Base-by-base conservation (phyloP, 495 filamentous ascomycete genomes). In the Penicillium longicatenatum region DNA sequence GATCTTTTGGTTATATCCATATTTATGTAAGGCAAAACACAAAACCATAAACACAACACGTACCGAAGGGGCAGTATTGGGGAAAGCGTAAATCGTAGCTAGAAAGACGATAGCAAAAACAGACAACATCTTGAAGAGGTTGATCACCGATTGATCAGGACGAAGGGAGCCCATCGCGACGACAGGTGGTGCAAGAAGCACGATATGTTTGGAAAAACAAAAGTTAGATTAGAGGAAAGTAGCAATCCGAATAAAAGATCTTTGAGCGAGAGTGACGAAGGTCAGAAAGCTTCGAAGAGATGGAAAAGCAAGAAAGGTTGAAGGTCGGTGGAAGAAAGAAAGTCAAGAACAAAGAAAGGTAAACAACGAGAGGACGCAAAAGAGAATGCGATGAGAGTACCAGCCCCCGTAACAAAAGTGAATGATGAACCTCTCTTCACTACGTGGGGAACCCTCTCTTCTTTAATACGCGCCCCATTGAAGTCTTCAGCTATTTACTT, bases 381-480 rank as follows among this genome's bases (percentile, higher is more conserved):
- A 41, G 33, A 31, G 22, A 39, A 39, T 17, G 31, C 6, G 26
- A 37, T 20, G 31, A 51, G 24, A 26, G 22, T 37, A n/a, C 51
- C 39, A 24, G 50, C 30, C n/a, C 17, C 33, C 35, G 33, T 9
- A 12, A 37, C 33, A 39, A 39, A 22, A 53, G 21, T 17, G 16
- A 37, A 46, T 35, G 26, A 54, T 35, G 19, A 17, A 33, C 33
- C 16, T 10, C 41, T 35, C 41, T 46, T 35, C n/a, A 42, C 14
- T 20, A 22, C 26, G 6, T 22, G 21, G 44, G 53, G 42, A 45
- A 22, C 16, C 20, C 4, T 31, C 14, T 57, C 50, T 22, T 33
- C 30, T 33, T 48, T 55, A 55, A 61, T 52, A 44, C 30, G 10
- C 21, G 43, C 50, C 29, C 52, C 9, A 12, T 20, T 21, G 8